Conservation (phyloP, 2,329 filamentous ascomycete genomes). For the Neonectria magnoliae region DNA sequence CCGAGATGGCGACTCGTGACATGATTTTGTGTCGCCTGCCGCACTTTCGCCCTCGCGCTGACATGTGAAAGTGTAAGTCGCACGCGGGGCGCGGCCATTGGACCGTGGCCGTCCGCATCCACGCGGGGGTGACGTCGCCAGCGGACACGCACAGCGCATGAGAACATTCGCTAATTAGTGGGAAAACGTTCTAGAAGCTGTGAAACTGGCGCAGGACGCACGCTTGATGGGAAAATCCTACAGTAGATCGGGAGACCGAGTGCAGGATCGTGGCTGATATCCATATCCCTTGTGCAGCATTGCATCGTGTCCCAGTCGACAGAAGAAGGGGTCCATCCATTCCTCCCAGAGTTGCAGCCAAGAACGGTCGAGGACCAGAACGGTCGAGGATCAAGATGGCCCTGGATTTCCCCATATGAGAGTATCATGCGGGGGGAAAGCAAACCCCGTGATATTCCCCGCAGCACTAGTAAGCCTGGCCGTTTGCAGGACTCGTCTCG, state of each 20-base stretch:
- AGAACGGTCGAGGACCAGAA: no score
- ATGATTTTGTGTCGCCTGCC: constrained; percentile 13
- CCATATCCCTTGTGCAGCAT: neutral
- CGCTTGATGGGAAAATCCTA: neutral
- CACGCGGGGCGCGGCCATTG: constrained; percentile 12
- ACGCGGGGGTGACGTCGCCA: constrained; percentile 22
- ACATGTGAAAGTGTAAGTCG: constrained; percentile 42
- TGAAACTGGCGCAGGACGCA: neutral
- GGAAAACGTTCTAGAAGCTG: constrained; percentile 4
- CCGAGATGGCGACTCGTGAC: constrained; percentile 40
- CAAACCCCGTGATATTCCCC: neutral
- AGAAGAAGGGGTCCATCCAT: neutral
- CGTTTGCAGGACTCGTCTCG: neutral
- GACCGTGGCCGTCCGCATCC: neutral
- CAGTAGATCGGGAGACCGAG: neutral
- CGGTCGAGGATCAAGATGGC: neutral
- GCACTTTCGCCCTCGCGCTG: constrained; percentile 17
- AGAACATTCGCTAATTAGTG: neutral
- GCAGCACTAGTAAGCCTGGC: neutral
- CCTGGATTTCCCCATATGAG: neutral
- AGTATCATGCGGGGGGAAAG: neutral
- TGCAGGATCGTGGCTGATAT: neutral
- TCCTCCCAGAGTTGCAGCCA: neutral
- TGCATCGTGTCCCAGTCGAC: neutral
- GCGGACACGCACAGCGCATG: neutral